These are phyloP conservation scores for Xylariaceae sp. DNA, from an alignment of 2,329 filamentous ascomycete genomes.

Conservation along the genomic window DNA sequence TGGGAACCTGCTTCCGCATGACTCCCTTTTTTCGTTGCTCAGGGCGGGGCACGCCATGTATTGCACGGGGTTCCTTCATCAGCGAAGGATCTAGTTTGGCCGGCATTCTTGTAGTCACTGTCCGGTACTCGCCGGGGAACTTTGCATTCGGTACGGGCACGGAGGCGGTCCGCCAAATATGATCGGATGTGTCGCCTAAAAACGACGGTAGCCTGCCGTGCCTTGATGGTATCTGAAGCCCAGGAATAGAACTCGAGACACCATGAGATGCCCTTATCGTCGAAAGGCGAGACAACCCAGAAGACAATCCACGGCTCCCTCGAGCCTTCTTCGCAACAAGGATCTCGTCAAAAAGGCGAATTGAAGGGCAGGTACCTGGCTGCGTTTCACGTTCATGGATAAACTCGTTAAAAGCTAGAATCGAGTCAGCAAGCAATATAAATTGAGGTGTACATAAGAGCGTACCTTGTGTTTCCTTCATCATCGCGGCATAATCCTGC, in stretches of 20 bases:
- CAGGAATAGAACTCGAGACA: constrained; percentile 46
- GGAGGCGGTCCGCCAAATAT: constrained; percentile 74
- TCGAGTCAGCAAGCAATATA: constrained; percentile 24
- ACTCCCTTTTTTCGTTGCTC: constrained; percentile 55
- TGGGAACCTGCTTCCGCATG: constrained; percentile 58
- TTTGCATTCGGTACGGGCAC: constrained; percentile 63
- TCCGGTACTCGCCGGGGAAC: constrained; percentile 64
- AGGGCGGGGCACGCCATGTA: constrained; percentile 79
- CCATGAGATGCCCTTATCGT: constrained; percentile 61
- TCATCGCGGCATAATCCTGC: constrained; percentile 65
- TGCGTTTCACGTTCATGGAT: constrained; percentile 78
- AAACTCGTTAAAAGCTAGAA: constrained; percentile 74
- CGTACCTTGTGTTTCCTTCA: constrained; percentile 69
- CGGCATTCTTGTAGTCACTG: constrained; percentile 68
- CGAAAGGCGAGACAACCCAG: constrained; percentile 64
- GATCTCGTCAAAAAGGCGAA: constrained; percentile 82
- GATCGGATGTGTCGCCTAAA: constrained; percentile 72
- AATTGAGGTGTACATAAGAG: constrained; percentile 1
- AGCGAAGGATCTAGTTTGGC: constrained; percentile 81
- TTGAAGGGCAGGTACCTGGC: constrained; percentile 61
- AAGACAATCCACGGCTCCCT: constrained; percentile 67
- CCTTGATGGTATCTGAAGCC: constrained; percentile 41
- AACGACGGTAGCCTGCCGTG: constrained; percentile 57
- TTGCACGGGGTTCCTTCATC: constrained; percentile 90
- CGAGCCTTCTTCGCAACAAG: constrained; percentile 75